A percentile compares a stretch with the other conserved stretches of the same genome.
phyloP scores from a whole-genome alignment of 768 basidiomycete genomes.

The Auricularia auricula-judae region DNA sequence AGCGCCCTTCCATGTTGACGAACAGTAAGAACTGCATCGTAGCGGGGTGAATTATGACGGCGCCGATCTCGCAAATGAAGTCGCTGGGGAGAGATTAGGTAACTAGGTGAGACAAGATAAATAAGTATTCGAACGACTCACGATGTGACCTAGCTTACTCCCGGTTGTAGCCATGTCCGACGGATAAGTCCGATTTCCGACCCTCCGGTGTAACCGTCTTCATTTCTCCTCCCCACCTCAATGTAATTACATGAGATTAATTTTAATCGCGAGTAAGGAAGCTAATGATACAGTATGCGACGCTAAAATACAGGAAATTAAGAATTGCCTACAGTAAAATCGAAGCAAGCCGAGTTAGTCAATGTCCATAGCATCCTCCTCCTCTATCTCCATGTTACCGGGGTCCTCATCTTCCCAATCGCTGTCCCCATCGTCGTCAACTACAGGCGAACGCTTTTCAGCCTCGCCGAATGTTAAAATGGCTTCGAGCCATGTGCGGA shows the following conservation, averaged over 20 bases:
- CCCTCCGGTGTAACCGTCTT: not conserved
- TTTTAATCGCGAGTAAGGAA: not conserved
- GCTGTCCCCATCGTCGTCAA: not conserved
- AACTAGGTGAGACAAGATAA: no score
- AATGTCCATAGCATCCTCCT: not conserved
- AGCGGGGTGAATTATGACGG: no score
- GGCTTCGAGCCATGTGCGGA: not conserved
- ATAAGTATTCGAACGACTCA: no score
- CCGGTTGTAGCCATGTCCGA: no score
- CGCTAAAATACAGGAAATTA: not conserved
- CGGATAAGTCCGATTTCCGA: not conserved
- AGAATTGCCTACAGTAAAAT: not conserved
- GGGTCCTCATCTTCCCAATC: not conserved
- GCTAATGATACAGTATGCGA: not conserved
- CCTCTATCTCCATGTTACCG: not conserved
- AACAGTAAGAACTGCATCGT: no score
- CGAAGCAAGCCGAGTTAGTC: not conserved
- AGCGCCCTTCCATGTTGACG: no score
- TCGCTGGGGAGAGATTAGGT: no score
- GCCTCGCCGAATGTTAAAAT: not conserved
- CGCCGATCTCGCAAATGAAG: no score
- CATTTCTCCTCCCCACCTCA: not conserved
- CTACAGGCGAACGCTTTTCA: not conserved
- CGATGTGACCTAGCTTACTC: no score
- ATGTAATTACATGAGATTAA: not conserved